Evolutionary conservation across 306 rosid species (phyloP).

Genomic region (Gillenia trifoliata): DNA sequence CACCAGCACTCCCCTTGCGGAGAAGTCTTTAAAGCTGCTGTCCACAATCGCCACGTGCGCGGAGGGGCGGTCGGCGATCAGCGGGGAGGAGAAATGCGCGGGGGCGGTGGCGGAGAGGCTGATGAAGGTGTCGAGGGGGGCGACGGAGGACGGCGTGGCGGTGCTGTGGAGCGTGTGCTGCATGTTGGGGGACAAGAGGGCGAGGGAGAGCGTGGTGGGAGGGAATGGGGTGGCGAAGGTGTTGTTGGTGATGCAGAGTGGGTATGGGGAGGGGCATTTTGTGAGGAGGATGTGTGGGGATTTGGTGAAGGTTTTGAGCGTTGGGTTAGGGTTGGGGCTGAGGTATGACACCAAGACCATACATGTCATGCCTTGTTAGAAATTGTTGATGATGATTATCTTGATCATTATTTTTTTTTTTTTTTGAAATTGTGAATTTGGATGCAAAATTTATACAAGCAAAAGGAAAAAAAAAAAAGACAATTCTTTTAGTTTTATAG

Average conservation of each 20-base stretch:
- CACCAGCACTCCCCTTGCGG: slow-evolving; percentile 8
- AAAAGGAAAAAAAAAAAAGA: not conserved
- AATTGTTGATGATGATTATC: not conserved
- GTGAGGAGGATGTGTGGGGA: slow-evolving; percentile 50
- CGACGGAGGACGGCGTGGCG: slow-evolving; percentile 45
- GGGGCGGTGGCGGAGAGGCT: slow-evolving; percentile 35
- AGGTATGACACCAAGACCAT: slow-evolving; percentile 41
- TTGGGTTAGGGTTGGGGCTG: slow-evolving; percentile 16
- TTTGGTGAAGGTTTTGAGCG: slow-evolving; percentile 43
- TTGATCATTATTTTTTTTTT: not conserved
- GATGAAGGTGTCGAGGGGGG: slow-evolving; percentile 33
- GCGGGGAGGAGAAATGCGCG: slow-evolving; percentile 19
- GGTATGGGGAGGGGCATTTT: slow-evolving; percentile 32
- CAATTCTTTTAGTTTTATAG: not conserved
- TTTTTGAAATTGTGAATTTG: slow-evolving; percentile 3
- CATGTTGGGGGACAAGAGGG: slow-evolving; percentile 33
- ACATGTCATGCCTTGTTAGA: slow-evolving; percentile 44
- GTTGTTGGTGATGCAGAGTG: slow-evolving; percentile 51
- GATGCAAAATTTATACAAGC: not conserved
- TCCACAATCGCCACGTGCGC: slow-evolving; percentile 33
- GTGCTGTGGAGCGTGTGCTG: slow-evolving; percentile 54
- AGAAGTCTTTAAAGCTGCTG: slow-evolving; percentile 31
- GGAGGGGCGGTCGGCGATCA: slow-evolving; percentile 45
- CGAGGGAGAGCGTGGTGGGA: slow-evolving; percentile 36
- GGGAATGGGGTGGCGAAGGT: slow-evolving; percentile 41